Evolutionary conservation across 2,329 filamentous ascomycete species (phyloP), one percentile per base, ranked within the genome.

Genomic region (Emydomyces testavorans): DNA sequence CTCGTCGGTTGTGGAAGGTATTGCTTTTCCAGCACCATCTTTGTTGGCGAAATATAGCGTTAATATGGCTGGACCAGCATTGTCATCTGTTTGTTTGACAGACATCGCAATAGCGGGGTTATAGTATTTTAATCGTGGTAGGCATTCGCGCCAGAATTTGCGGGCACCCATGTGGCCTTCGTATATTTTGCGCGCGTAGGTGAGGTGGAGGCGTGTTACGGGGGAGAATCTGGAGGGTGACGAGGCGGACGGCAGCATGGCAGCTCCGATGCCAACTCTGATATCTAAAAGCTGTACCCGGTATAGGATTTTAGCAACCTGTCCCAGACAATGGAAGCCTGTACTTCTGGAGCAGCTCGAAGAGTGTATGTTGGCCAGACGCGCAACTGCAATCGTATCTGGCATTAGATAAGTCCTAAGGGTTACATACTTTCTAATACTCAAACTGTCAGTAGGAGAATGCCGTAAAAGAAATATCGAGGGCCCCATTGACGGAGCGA

Each of bases 101-200:
- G 85, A 80, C 76, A 96, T 93, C 36, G 83, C 79, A 38, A 95
- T 66, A 10, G 79, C 70, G 0, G 92, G 92, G 65, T 98, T 98
- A 74, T 94, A 83, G 71, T 82, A 98, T 74, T 98, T 95, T 56
- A 98, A 74, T 49, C 86, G 79, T 18, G 86, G 85, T 40, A 96
- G 80, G 62, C 80, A 83, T 52, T 81, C 73, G 54, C 77, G 79
- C 85, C 87, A 94, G 76, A 98, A 95, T 71, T 86, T 86, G 60
- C 89, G 94, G 55, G 63, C 61, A 38, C 64, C 65, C 51, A 58
- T 58, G 53, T 64, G 61, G 47, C 62, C 60, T 54, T 61, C 59
- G 53, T 70, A 64, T 52, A 66, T 65, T 52, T 67, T 69, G 45
- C 53, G 59, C 20, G 67, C 66, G 52, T 70, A 71, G 53, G 66